Conservation (phyloP, 306 rosid genomes). For the Begonia loranthoides region DNA sequence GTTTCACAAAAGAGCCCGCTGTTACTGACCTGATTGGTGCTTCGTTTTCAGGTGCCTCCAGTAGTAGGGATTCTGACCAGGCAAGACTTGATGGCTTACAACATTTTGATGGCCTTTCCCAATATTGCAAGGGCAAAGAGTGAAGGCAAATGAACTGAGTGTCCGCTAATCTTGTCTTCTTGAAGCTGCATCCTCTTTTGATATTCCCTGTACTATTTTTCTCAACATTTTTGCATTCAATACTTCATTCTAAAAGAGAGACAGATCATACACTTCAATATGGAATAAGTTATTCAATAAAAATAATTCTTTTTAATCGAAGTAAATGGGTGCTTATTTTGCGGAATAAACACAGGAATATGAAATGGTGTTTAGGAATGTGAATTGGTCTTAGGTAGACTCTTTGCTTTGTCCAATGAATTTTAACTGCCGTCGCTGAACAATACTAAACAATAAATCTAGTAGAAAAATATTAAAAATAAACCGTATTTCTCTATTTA, state of each 20-base stretch:
- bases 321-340: not conserved
- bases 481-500: not conserved
- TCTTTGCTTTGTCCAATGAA: no score
- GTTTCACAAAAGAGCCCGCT: not conserved
- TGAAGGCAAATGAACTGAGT: conserved; percentile 33
- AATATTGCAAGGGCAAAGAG: conserved; percentile 36
- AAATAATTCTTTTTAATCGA: conserved; percentile 23
- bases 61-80: conserved; percentile 77
- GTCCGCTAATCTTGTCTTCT: conserved; percentile 12
- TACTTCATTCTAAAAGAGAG: conserved; percentile 20
- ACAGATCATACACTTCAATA: conserved; percentile 14
- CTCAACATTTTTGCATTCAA: conserved; percentile 27
- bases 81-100: conserved; percentile 64
- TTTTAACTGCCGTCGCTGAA: no score
- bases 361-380: no score
- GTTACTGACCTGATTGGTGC: not conserved
- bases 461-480: not conserved
- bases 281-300: conserved; percentile 25
- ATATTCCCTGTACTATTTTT: conserved; percentile 7
- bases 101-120: conserved; percentile 66
- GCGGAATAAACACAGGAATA: no score
- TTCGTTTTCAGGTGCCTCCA: conserved; percentile 46
- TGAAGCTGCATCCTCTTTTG: conserved; percentile 10
- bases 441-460: not conserved
- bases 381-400: no score